Base-by-base conservation (phyloP, 495 filamentous ascomycete species). In the Pyrenula massariospora region DNA sequence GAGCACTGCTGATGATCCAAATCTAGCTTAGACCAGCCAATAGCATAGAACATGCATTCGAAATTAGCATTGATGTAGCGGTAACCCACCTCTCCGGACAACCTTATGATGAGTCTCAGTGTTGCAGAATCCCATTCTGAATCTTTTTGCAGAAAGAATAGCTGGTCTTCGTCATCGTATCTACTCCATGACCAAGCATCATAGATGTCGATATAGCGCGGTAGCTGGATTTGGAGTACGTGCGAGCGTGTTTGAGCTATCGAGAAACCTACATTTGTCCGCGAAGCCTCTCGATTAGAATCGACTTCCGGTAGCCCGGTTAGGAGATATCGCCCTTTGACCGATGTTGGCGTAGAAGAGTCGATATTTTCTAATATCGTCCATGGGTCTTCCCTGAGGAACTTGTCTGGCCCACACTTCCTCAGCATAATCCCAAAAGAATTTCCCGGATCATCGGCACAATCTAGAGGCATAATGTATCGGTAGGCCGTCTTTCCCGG, bases 31-130 rank as follows among this genome's bases (percentile, higher is more conserved):
- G 50, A 52, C 50, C 50, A 52, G 50, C 50, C 50, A 24, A 52
- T 52, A 19, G 22, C 50, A 52, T 52, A 52, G 22, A 52, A 52
- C 50, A 52, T 52, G 50, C 19, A 52, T 52, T 52, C 50, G 50
- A 20, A 52, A 52, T 52, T 52, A 19, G 20, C 50, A 52, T 8
- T 52, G 22, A 20, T 52, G 22, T 8, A 19, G 20, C 50, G 50
- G 50, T 19, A 19, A 20, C 22, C 50, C 8, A 52, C 19, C 5
- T 52, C 20, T 52, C 22, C 50, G 22, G 50, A 52, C 8, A 52
- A 52, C 8, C 22, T 21, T 20, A 8, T 19, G 20, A 8, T 20
- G 50, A 52, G 50, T 52, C 50, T 52, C 50, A 52, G 19, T 24
- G 50, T 52, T 8, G 50, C 50, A 52, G 50, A 52, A 20, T 52